These are phyloP conservation scores for Aspergillus pseudoterreus DNA, from an alignment of 2,329 filamentous ascomycete species.

Conservation along the genomic window DNA sequence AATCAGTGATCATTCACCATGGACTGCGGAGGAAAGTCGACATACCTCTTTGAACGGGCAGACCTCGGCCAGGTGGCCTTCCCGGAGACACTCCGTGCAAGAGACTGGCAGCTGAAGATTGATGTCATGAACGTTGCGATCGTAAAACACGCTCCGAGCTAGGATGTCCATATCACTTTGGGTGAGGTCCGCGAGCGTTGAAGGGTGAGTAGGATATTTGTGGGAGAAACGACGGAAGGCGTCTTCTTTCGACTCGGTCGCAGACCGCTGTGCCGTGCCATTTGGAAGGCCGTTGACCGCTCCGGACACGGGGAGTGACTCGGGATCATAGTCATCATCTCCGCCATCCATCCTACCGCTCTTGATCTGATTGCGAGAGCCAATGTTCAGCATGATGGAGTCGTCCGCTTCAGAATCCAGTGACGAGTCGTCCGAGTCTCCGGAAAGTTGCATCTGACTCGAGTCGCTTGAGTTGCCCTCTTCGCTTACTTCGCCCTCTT, in stretches of 20 bases:
- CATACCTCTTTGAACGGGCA: constrained; percentile 44
- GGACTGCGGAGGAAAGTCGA: not conserved
- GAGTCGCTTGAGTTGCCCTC: constrained; percentile 14
- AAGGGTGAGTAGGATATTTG: constrained; percentile 33
- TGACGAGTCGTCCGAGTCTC: constrained; percentile 31
- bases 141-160: constrained; percentile 38
- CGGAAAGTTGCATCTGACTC: constrained; percentile 16
- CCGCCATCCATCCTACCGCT: constrained; percentile 2
- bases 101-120: constrained; percentile 39
- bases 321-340: constrained; percentile 23
- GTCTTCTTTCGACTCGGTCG: constrained; percentile 27
- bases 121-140: constrained; percentile 33
- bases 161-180: constrained; percentile 38
- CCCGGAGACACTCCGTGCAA: constrained; percentile 40
- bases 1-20: not conserved
- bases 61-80: constrained; percentile 41
- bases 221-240: constrained; percentile 30
- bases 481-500: constrained; percentile 27
- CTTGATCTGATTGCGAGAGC: constrained; percentile 14
- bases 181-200: constrained; percentile 35
- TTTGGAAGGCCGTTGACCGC: constrained; percentile 7
- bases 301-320: constrained; percentile 11
- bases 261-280: constrained; percentile 2
- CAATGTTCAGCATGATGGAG: constrained; percentile 42
- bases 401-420: constrained; percentile 36